Percentiles rank a stretch among this genome's conserved stretches.
Conservation (phyloP, 2,329 filamentous ascomycete genomes). For the Colletotrichum australisinense region DNA sequence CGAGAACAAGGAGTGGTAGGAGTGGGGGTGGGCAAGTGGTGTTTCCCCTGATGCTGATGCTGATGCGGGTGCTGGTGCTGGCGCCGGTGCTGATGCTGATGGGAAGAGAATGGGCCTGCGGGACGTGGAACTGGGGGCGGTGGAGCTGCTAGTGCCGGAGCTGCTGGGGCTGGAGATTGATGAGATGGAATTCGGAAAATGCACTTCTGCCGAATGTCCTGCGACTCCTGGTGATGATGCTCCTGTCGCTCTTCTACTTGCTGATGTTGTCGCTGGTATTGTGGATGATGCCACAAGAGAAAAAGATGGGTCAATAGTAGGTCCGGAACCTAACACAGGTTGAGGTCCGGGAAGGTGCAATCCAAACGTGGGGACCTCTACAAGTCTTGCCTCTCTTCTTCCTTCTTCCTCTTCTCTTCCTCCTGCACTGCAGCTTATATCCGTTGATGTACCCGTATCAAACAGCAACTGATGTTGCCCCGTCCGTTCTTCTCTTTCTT, state of each 20-base stretch:
- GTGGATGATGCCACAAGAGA: neutral
- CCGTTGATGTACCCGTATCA: neutral
- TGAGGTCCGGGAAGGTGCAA: neutral
- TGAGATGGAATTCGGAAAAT: constrained; percentile 18
- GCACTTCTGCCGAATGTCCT: constrained; percentile 8
- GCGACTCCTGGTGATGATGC: neutral
- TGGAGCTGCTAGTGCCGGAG: neutral
- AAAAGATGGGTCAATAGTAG: neutral
- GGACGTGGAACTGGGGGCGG: neutral
- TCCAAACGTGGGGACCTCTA: neutral
- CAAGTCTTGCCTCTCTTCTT: neutral
- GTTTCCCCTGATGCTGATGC: constrained; percentile 16
- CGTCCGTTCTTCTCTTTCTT: neutral
- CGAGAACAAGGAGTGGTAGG: neutral
- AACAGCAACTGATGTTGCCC: neutral
- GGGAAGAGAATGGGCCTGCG: neutral
- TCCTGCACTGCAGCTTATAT: neutral
- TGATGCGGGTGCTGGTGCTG: neutral
- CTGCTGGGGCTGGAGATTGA: constrained; percentile 7
- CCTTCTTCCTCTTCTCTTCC: neutral
- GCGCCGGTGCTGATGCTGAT: neutral
- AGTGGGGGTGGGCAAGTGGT: neutral
- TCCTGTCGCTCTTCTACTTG: neutral
- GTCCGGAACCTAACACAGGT: neutral
- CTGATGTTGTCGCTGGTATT: neutral